Conservation (phyloP, 2,329 filamentous ascomycete species). For the Aspergillus niger region DNA sequence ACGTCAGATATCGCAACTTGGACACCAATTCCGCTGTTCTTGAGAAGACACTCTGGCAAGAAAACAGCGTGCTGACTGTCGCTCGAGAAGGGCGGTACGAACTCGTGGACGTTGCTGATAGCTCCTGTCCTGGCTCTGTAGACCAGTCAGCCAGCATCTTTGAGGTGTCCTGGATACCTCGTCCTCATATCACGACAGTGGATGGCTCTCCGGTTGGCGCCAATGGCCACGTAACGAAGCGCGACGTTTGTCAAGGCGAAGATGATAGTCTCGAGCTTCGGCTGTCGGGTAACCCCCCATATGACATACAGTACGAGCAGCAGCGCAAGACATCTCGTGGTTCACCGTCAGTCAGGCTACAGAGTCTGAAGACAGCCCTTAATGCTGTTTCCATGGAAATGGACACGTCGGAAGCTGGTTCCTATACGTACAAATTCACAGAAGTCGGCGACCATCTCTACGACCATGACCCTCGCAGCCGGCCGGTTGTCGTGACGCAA, state of each 20-base stretch:
- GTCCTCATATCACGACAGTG: constrained; percentile 70
- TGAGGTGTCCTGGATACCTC: constrained; percentile 79
- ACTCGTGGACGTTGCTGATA: constrained; percentile 74
- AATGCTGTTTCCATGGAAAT: constrained; percentile 77
- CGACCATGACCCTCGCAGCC: constrained; percentile 68
- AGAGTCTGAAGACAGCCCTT: constrained; percentile 74
- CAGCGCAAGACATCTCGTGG: constrained; percentile 70
- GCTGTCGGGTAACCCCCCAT: constrained; percentile 79
- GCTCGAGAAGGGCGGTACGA: constrained; percentile 73
- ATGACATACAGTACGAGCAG: constrained; percentile 78
- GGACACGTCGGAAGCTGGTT: constrained; percentile 80
- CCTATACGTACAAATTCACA: constrained; percentile 83
- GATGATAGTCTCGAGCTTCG: constrained; percentile 83
- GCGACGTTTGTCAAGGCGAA: constrained; percentile 90
- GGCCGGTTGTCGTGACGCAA: constrained; percentile 73
- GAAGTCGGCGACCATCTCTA: constrained; percentile 85
- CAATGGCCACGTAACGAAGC: constrained; percentile 65
- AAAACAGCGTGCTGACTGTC: constrained; percentile 71
- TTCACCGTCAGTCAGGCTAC: constrained; percentile 64
- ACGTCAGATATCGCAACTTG: constrained; percentile 70
- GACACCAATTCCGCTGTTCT: constrained; percentile 55
- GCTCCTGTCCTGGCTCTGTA: constrained; percentile 77
- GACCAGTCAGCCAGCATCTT: constrained; percentile 75
- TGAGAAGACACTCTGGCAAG: constrained; percentile 52
- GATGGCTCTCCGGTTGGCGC: constrained; percentile 51